A percentile compares a stretch with the other conserved stretches of the same genome.
Evolutionary conservation across 768 basidiomycete genomes (phyloP).

Genomic region (Naganishia randhawae): DNA sequence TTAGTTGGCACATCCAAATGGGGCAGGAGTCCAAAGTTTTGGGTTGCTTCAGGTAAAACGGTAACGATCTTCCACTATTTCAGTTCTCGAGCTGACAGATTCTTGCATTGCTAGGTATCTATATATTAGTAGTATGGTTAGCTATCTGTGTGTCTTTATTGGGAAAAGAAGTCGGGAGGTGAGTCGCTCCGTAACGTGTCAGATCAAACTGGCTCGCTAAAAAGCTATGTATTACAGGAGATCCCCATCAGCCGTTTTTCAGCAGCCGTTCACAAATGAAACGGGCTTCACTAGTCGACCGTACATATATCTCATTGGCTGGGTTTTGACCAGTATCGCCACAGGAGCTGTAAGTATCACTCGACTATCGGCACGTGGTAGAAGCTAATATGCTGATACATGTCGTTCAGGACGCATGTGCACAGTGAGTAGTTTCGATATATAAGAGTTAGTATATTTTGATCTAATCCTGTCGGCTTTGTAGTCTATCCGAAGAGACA

Average conservation of each 20-base stretch:
- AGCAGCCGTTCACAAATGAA: conserved; percentile 36
- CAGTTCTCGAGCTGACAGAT: background rate
- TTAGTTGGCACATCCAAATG: conserved; percentile 39
- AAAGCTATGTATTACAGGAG: background rate
- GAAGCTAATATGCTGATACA: background rate
- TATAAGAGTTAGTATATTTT: background rate
- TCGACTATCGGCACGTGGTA: background rate
- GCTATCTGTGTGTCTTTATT: conserved; percentile 40
- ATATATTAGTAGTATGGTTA: conserved; percentile 43
- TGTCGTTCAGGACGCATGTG: conserved; percentile 47
- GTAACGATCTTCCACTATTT: too few relatives aligned
- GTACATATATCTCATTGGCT: conserved; percentile 52
- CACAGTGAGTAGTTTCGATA: conserved; percentile 42
- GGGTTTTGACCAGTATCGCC: conserved; percentile 50
- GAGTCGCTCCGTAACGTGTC: background rate
- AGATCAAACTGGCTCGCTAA: background rate
- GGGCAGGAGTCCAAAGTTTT: conserved; percentile 47
- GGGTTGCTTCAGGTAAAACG: conserved; percentile 32
- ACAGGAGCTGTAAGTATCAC: conserved; percentile 40
- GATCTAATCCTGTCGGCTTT: background rate
- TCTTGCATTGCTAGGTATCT: conserved; percentile 29
- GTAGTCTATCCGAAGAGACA: conserved; percentile 51
- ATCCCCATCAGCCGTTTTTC: conserved; percentile 16
- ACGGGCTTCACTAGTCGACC: conserved; percentile 42
- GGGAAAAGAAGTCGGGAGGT: conserved; percentile 22